phyloP scores from a whole-genome alignment of 768 basidiomycete species.

The Russula sp. region DNA sequence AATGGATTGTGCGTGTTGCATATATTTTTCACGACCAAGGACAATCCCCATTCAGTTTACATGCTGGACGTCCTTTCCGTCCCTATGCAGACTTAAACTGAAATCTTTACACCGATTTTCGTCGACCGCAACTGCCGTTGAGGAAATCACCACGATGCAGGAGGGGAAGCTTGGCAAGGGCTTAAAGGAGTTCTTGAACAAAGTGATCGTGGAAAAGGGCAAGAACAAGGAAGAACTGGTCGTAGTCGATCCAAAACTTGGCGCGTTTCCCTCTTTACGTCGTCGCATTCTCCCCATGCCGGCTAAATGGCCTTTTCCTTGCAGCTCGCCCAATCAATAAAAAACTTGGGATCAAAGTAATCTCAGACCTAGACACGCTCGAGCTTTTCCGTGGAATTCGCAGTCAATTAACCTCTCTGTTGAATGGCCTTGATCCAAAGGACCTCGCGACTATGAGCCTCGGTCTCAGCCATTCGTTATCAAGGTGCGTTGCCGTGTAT shows the following conservation, averaged over 20 bases:
- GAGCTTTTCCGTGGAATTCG: conserved; percentile 98
- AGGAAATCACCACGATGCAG: conserved; percentile 91
- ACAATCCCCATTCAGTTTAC: conserved; percentile 5
- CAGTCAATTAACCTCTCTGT: conserved; percentile 76
- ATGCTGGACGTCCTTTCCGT: conserved; percentile 1
- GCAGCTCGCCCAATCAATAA: conserved; percentile 68
- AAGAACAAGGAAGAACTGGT: conserved; percentile 83
- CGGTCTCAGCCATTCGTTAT: conserved; percentile 95
- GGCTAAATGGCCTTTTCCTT: neutral
- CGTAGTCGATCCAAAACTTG: conserved; percentile 87
- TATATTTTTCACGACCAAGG: neutral
- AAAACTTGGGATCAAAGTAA: conserved; percentile 87
- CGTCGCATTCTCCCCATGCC: neutral
- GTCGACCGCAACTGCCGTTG: conserved; percentile 94
- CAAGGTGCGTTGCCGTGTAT: conserved; percentile 54
- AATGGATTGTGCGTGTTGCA: conserved; percentile 74
- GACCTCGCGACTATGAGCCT: conserved; percentile 97
- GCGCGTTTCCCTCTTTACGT: conserved; percentile 44
- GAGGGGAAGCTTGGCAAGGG: conserved; percentile 91
- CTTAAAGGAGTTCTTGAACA: conserved; percentile 88
- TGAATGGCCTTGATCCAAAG: conserved; percentile 89
- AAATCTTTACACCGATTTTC: conserved; percentile 96
- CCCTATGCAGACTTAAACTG: conserved; percentile 71
- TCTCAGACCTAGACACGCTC: conserved; percentile 52
- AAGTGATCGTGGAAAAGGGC: conserved; percentile 82